phyloP scores from a whole-genome alignment of 768 basidiomycete genomes.

The Dacryopinax primogenitus region DNA sequence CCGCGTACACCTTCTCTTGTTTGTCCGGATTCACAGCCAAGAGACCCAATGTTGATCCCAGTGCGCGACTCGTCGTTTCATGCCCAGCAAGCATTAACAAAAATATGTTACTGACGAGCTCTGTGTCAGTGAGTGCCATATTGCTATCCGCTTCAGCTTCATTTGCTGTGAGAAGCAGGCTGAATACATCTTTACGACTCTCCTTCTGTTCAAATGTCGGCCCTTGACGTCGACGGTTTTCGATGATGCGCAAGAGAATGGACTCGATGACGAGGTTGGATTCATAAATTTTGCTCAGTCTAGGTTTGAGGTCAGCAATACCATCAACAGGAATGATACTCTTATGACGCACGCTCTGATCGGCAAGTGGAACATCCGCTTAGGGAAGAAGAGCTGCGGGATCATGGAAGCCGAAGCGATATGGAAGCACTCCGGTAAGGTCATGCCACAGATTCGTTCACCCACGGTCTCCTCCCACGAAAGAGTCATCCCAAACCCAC shows the following conservation, averaged over 20 bases:
- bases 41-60: conserved; percentile 27
- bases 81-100: conserved; percentile 17
- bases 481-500: conserved; percentile 6
- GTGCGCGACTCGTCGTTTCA: conserved; percentile 27
- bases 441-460: not conserved
- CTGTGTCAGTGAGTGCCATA: not conserved
- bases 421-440: not conserved
- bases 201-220: not conserved
- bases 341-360: not conserved
- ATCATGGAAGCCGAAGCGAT: not conserved
- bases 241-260: not conserved
- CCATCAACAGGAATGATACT: not conserved
- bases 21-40: conserved; percentile 25
- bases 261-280: not conserved
- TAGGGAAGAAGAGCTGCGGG: not conserved
- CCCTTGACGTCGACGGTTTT: not conserved
- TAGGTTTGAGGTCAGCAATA: not conserved
- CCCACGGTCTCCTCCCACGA: not conserved
- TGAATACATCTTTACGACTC: not conserved
- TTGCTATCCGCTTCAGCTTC: not conserved
- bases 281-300: not conserved
- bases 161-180: not conserved
- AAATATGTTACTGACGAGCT: conserved; percentile 17
- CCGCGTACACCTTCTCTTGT: conserved; percentile 27
- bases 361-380: not conserved